Evolutionary conservation across 164 flowering plant genomes (phyloP).

Genomic region (Vitis rupestris): DNA sequence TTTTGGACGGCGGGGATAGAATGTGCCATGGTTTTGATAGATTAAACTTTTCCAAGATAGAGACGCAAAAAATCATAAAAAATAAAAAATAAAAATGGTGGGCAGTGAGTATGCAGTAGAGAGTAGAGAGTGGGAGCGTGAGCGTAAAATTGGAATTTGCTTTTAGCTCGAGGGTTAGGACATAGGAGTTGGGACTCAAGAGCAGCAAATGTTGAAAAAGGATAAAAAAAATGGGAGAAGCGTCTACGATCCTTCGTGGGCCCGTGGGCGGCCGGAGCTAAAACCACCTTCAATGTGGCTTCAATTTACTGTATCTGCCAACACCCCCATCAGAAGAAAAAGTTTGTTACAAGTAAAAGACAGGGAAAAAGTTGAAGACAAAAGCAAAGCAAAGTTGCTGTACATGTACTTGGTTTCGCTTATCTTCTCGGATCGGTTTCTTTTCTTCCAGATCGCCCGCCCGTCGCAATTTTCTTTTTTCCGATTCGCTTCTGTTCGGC

Average conservation of each 20-base stretch:
- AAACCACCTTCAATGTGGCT: conserved; percentile 5
- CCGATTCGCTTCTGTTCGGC: too few species aligned
- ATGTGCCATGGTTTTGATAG: too few species aligned
- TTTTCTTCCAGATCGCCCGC: too few species aligned
- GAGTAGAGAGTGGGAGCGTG: neutral
- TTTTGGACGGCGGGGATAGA: too few species aligned
- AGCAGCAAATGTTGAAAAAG: too few species aligned
- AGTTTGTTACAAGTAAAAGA: conserved; percentile 15
- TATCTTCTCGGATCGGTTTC: too few species aligned
- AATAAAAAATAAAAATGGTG: neutral
- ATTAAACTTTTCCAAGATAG: too few species aligned
- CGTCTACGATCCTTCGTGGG: conserved; percentile 24
- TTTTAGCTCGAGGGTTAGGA: neutral
- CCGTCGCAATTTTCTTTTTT: too few species aligned
- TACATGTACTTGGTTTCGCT: too few species aligned
- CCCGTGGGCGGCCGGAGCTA: conserved; percentile 4
- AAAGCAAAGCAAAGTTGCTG: neutral
- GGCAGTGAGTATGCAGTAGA: neutral
- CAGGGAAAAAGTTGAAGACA: neutral
- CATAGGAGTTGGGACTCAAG: too few species aligned
- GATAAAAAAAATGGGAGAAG: conserved; percentile 6
- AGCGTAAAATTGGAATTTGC: neutral
- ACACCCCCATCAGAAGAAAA: conserved; percentile 1
- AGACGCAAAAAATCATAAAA: too few species aligned
- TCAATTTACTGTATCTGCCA: conserved; percentile 26